Conservation (phyloP, 176 grass and related monocot genomes). For the Triticum aestivum region DNA sequence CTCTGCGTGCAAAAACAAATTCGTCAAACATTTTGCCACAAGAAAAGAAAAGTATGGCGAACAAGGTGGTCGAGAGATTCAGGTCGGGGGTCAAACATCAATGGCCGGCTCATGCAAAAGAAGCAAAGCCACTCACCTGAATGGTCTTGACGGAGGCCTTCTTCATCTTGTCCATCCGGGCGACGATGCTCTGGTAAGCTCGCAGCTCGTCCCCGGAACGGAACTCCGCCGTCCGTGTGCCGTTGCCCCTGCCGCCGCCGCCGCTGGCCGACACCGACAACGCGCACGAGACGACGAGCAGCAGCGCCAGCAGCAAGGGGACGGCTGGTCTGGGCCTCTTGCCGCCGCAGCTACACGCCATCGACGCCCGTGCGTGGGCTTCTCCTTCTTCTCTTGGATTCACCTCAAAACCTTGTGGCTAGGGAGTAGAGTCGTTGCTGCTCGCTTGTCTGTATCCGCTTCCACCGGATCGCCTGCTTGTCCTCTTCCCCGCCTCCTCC, state of each 20-base stretch:
- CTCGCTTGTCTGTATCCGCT: not conserved
- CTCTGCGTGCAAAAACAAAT: conserved; percentile 41
- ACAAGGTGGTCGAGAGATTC: no score
- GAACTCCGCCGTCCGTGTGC: not conserved
- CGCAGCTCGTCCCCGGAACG: conserved; percentile 19
- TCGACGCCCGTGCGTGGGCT: not conserved
- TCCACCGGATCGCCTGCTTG: not conserved
- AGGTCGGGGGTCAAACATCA: no score
- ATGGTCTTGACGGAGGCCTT: conserved; percentile 59
- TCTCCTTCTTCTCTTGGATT: not conserved
- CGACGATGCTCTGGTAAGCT: conserved; percentile 41
- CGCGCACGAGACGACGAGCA: not conserved
- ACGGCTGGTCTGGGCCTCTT: not conserved
- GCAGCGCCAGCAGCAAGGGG: conserved; percentile 19
- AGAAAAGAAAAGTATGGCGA: no score
- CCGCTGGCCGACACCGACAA: not conserved
- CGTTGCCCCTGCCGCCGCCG: not conserved
- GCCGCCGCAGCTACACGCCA: conserved; percentile 25
- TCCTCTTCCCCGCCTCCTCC: conserved; percentile 29
- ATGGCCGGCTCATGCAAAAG: not conserved
- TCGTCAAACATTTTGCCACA: no score
- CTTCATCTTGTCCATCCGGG: conserved; percentile 39
- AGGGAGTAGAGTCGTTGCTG: not conserved
- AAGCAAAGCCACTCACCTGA: conserved; percentile 20
- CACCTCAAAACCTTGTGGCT: not conserved